phyloP scores from a whole-genome alignment of 768 basidiomycete genomes.

The Trametes punicea region DNA sequence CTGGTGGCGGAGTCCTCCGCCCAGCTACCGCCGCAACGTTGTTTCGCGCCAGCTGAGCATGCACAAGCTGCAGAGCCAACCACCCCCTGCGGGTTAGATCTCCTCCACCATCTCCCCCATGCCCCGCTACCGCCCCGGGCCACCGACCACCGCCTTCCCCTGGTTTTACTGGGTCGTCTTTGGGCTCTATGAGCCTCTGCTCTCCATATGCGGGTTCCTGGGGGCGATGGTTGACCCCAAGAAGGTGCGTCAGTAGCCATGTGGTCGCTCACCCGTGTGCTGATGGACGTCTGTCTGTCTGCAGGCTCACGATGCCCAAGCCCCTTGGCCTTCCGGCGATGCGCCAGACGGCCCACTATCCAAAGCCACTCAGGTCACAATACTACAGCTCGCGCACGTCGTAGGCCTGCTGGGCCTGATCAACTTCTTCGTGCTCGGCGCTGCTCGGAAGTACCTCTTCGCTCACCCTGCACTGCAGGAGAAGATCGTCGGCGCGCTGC shows the following conservation, averaged over 20 bases:
- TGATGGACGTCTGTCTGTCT: no score
- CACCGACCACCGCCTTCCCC: slow-evolving; percentile 59
- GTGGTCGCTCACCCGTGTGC: slow-evolving; percentile 8
- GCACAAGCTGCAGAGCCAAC: not conserved
- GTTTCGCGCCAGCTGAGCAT: slow-evolving; percentile 2
- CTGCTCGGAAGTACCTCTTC: slow-evolving; percentile 57
- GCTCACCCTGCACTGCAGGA: slow-evolving; percentile 65
- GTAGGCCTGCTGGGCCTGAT: slow-evolving; percentile 71
- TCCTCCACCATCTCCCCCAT: slow-evolving; percentile 9
- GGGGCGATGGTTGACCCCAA: slow-evolving; percentile 65
- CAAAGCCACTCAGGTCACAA: slow-evolving; percentile 62
- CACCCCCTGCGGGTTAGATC: not conserved
- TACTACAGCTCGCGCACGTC: slow-evolving; percentile 74
- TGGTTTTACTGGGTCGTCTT: slow-evolving; percentile 72
- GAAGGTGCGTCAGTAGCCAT: slow-evolving; percentile 43
- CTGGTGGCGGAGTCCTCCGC: slow-evolving; percentile 1
- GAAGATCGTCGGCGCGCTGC: slow-evolving; percentile 58
- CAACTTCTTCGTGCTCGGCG: slow-evolving; percentile 63
- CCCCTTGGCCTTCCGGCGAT: slow-evolving; percentile 58
- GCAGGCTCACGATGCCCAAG: slow-evolving; percentile 72
- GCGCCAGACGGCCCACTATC: slow-evolving; percentile 51
- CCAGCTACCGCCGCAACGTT: slow-evolving; percentile 11
- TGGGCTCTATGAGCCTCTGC: slow-evolving; percentile 68
- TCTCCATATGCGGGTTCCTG: slow-evolving; percentile 62
- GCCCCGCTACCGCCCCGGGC: slow-evolving; percentile 34